Evolutionary conservation across 2,329 filamentous ascomycete species (phyloP), one percentile per base, ranked within the genome.

Genomic region (Blumeriella jaapii): DNA sequence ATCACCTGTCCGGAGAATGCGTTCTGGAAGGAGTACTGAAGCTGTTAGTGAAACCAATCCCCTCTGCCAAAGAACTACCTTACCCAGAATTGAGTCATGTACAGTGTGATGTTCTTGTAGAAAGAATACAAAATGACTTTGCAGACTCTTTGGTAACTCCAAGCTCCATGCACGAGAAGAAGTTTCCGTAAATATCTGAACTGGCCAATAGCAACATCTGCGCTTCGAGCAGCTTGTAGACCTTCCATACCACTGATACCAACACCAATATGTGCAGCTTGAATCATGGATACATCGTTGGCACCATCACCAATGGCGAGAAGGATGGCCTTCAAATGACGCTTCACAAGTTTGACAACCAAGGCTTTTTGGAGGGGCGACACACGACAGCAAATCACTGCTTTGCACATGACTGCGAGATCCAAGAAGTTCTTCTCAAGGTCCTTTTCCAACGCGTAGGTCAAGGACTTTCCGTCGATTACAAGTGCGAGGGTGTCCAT

Each of bases 281-380:
- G 91, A 36, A 98, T 98, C 91, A 98, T 98, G 12, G 89, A 95
- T n/a, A 98, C 91, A 54, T 98, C 91, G 61, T 98, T 98, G 29
- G 91, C 91, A 46, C 91, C 91, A 53, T 98, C 91, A 48, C 91
- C 91, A 57, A 98, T 95, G 33, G 91, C 91, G 32, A 98, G 74
- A 34, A 95, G 75, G 48, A 98, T 86, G 9, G 85, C 76, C 56
- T 95, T 83, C 48, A 91, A 74, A 57, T 94, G 84, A 48, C 74
- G 74, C 48, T 96, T 98, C 55, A 98, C 91, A 47, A 96, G 74
- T 65, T 98, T 98, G 49, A 98, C 91, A 14, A 98, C 91, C 44
- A 98, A 67, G 11, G 91, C 93, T 61, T 98, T 98, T 54, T 98
- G 91, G 30, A 98, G 68, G 2, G 91, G 91, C 14, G 91, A 96